Evolutionary conservation across 805 yeast species (phyloP).

Genomic region (Zygoascus bituminiphila): DNA sequence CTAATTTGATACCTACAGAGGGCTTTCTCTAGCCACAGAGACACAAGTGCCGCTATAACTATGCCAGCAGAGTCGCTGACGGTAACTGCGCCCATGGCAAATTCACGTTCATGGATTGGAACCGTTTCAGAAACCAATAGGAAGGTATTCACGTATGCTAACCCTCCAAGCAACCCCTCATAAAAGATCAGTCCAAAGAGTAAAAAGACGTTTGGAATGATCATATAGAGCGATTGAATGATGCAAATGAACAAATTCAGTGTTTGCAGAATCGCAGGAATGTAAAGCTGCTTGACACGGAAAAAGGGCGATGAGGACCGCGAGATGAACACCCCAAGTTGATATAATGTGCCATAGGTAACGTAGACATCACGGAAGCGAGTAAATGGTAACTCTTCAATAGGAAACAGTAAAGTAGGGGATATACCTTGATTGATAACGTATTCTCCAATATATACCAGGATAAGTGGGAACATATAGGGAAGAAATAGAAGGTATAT

Average conservation of each 20-base stretch:
- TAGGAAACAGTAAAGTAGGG: slow-evolving; percentile 76
- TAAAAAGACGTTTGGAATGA: slow-evolving; percentile 52
- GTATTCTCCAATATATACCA: slow-evolving; percentile 83
- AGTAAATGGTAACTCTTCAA: slow-evolving; percentile 59
- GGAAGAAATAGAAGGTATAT: slow-evolving; percentile 28
- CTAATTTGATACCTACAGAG: slow-evolving; percentile 65
- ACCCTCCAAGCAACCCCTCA: slow-evolving; percentile 86
- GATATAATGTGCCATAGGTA: slow-evolving; percentile 82
- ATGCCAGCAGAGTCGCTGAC: slow-evolving; percentile 81
- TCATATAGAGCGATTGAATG: slow-evolving; percentile 53
- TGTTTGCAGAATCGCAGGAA: slow-evolving; percentile 59
- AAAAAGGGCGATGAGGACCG: slow-evolving; percentile 69
- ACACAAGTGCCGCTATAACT: slow-evolving; percentile 68
- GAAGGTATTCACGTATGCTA: slow-evolving; percentile 84
- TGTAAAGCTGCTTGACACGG: slow-evolving; percentile 49
- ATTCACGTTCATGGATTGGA: slow-evolving; percentile 49
- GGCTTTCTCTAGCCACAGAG: slow-evolving; percentile 63
- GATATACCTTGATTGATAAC: slow-evolving; percentile 85
- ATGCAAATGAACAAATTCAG: slow-evolving; percentile 52
- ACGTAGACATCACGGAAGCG: slow-evolving; percentile 82
- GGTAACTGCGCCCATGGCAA: slow-evolving; percentile 76
- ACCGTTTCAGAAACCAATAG: slow-evolving; percentile 60
- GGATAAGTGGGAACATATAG: slow-evolving; percentile 73
- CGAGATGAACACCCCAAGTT: slow-evolving; percentile 85
- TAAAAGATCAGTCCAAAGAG: slow-evolving; percentile 61